phyloP scores from a whole-genome alignment of 1,139 yeast species.

The Meyerozyma smithsonii region DNA sequence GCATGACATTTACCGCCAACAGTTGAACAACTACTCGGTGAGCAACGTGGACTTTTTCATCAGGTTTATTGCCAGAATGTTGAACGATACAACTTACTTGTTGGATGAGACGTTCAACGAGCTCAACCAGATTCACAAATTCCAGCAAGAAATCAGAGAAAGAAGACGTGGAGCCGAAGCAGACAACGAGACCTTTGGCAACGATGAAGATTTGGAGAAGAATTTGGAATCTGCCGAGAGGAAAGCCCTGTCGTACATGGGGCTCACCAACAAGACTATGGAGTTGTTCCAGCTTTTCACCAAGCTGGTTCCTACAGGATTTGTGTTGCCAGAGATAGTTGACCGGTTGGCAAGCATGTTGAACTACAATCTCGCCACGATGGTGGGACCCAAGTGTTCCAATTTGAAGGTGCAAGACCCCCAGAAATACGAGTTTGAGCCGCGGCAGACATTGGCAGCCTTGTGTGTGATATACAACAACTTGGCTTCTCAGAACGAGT shows the following conservation, averaged over 20 bases:
- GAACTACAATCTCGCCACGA: slow-evolving; percentile 80
- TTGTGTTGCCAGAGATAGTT: slow-evolving; percentile 83
- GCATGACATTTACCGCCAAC: slow-evolving; percentile 59
- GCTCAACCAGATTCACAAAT: slow-evolving; percentile 68
- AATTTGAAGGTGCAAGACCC: slow-evolving; percentile 84
- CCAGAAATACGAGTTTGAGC: slow-evolving; percentile 77
- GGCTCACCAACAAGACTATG: slow-evolving; percentile 79
- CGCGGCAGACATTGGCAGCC: slow-evolving; percentile 63
- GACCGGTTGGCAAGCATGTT: slow-evolving; percentile 94
- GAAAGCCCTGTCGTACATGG: slow-evolving; percentile 78
- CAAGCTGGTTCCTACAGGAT: slow-evolving; percentile 79
- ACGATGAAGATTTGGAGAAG: slow-evolving; percentile 53
- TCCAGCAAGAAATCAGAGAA: slow-evolving; percentile 53
- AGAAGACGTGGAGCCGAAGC: slow-evolving; percentile 35
- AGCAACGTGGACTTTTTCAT: slow-evolving; percentile 77
- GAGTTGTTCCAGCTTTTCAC: slow-evolving; percentile 77
- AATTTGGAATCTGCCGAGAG: slow-evolving; percentile 62
- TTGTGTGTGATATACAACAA: slow-evolving; percentile 74
- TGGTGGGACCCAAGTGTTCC: slow-evolving; percentile 94
- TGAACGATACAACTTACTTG: slow-evolving; percentile 88
- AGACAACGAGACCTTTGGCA: slow-evolving; percentile 46
- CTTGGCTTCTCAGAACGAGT: slow-evolving; percentile 58
- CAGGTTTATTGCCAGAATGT: slow-evolving; percentile 87
- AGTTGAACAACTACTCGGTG: slow-evolving; percentile 63
- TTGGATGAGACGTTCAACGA: slow-evolving; percentile 87